Evolutionary conservation across 1,284 basidiomycete species (phyloP).

Genomic region (Heterobasidion irregulare): DNA sequence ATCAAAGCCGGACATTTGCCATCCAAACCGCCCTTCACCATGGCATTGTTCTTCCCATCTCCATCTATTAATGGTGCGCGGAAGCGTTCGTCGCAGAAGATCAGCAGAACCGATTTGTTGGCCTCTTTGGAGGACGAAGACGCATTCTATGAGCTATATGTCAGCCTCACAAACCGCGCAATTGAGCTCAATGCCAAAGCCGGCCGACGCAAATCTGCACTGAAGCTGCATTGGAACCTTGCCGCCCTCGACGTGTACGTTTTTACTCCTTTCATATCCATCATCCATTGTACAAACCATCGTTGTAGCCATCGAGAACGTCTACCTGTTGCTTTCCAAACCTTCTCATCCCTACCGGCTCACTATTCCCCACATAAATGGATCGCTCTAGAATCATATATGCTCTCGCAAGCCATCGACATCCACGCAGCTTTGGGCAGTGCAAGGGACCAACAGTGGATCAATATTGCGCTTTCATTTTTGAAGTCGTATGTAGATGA

Average conservation of each 20-base stretch:
- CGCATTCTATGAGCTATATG: slow-evolving; percentile 70
- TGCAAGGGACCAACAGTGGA: slow-evolving; percentile 64
- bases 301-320: slow-evolving; percentile 54
- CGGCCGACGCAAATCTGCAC: slow-evolving; percentile 74
- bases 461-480: slow-evolving; percentile 61
- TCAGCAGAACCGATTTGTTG: slow-evolving; percentile 61
- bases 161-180: slow-evolving; percentile 67
- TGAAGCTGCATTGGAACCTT: slow-evolving; percentile 77
- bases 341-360: slow-evolving; percentile 70
- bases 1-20: slow-evolving; percentile 69
- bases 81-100: slow-evolving; percentile 26
- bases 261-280: background rate
- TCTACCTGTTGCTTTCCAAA: slow-evolving; percentile 50
- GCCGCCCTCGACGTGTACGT: slow-evolving; percentile 83
- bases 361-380: slow-evolving; percentile 78
- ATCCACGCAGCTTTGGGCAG: slow-evolving; percentile 48
- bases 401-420: slow-evolving; percentile 64
- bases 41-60: slow-evolving; percentile 21
- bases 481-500: slow-evolving; percentile 58
- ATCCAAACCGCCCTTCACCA: slow-evolving; percentile 60
- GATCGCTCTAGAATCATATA: slow-evolving; percentile 68
- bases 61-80: slow-evolving; percentile 5
- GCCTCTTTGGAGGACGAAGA: slow-evolving; percentile 49
- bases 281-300: background rate
- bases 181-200: slow-evolving; percentile 78